Evolutionary conservation across 768 basidiomycete genomes (phyloP).

Genomic region (Rhizopogon sp.): DNA sequence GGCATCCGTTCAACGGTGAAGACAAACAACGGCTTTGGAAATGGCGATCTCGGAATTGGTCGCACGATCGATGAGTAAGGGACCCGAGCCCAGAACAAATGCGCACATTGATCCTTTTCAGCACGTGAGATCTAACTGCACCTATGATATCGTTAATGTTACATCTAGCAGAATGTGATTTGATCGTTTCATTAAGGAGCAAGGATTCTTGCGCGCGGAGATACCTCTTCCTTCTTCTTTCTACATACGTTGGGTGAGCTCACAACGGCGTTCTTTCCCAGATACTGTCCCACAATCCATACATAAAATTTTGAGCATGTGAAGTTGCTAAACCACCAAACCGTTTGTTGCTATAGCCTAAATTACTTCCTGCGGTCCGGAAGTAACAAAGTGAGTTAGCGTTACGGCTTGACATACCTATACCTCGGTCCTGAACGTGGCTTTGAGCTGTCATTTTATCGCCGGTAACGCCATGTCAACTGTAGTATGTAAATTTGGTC

Average conservation of each 20-base stretch:
- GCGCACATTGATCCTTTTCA: constrained; percentile 6
- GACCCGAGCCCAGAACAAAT: constrained; percentile 9
- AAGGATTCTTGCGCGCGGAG: constrained; percentile 5
- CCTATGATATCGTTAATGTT: constrained; percentile 19
- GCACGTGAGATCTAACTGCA: constrained; percentile 11
- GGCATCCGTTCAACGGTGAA: constrained; percentile 21
- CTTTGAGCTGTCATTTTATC: constrained; percentile 3
- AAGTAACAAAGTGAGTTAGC: neutral
- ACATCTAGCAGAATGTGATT: constrained; percentile 23
- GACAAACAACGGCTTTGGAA: constrained; percentile 22
- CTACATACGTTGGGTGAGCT: constrained; percentile 9
- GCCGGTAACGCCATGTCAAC: constrained; percentile 2
- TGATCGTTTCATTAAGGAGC: constrained; percentile 25
- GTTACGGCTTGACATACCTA: neutral
- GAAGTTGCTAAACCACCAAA: constrained; percentile 13
- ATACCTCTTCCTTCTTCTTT: constrained; percentile 8
- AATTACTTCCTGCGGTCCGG: constrained; percentile 2
- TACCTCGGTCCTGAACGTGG: constrained; percentile 1
- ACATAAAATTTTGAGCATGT: constrained; percentile 18
- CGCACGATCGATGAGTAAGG: constrained; percentile 22
- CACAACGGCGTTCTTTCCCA: constrained; percentile 29
- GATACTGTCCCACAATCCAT: constrained; percentile 15
- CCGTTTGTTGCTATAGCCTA: constrained; percentile 7
- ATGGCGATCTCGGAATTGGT: constrained; percentile 5
- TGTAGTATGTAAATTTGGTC: neutral